Percentiles rank a stretch among this genome's conserved stretches.
These are phyloP conservation scores for Viola odorata DNA, from an alignment of 345 rosid genomes.

Conservation along the genomic window DNA sequence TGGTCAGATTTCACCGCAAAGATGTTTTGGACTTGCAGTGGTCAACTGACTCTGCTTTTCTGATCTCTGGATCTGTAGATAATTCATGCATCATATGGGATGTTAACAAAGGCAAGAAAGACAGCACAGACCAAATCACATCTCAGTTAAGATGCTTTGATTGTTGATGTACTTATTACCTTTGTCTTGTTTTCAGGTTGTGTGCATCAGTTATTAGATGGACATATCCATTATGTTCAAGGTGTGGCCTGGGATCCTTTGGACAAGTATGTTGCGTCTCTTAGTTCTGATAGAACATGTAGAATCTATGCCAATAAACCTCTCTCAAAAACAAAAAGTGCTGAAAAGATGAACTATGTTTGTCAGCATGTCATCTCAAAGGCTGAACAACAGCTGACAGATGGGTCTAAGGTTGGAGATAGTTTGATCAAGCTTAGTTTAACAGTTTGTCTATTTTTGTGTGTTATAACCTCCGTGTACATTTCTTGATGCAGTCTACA, in stretches of 20 bases:
- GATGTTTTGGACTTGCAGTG: slow-evolving; percentile 90
- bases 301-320: slow-evolving; percentile 72
- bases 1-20: slow-evolving; percentile 79
- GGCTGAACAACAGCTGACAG: slow-evolving; percentile 55
- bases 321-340: slow-evolving; percentile 54
- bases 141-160: background rate
- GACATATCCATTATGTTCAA: slow-evolving; percentile 93
- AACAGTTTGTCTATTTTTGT: slow-evolving; percentile 6
- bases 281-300: slow-evolving; percentile 96
- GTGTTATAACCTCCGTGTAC: slow-evolving; percentile 5
- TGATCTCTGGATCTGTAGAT: slow-evolving; percentile 93
- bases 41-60: slow-evolving; percentile 71
- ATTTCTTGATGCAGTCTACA: slow-evolving; percentile 36
- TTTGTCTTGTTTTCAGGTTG: slow-evolving; percentile 51
- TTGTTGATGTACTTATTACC: slow-evolving; percentile 3
- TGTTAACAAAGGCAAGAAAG: slow-evolving; percentile 66
- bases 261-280: slow-evolving; percentile 70
- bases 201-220: slow-evolving; percentile 81
- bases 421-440: background rate
- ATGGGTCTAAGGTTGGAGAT: slow-evolving; percentile 59
- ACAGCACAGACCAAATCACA: background rate
- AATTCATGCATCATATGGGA: slow-evolving; percentile 98
- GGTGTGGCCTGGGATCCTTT: slow-evolving; percentile 99
- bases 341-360: slow-evolving; percentile 57
- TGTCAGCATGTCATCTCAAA: slow-evolving; percentile 79